A percentile compares a stretch with the other conserved stretches of the same genome.
These are phyloP conservation scores for Bertia moriformis DNA, from an alignment of 2,329 filamentous ascomycete species.

Conservation along the genomic window DNA sequence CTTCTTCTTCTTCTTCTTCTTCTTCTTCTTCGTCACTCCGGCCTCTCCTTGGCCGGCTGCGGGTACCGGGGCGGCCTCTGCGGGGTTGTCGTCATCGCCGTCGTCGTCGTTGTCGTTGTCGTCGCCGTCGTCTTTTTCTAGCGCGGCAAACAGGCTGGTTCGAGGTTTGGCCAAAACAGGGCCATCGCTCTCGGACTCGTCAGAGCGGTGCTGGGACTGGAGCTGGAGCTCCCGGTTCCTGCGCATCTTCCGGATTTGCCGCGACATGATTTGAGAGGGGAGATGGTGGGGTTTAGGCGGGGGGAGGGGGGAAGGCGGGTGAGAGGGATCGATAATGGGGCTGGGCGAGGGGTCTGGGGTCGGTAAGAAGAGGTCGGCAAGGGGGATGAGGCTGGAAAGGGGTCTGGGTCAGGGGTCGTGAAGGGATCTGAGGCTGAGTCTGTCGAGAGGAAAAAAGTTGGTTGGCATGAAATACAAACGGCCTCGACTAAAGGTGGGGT, in stretches of 20 bases:
- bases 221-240: constrained; percentile 29
- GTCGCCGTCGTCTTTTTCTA: constrained; percentile 27
- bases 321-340: no score
- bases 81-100: constrained; percentile 10
- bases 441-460: no score
- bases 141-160: constrained; percentile 33
- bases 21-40: constrained; percentile 18
- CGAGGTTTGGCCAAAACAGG: constrained; percentile 20
- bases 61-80: constrained; percentile 5
- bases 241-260: constrained; percentile 35
- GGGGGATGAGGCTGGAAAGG: no score
- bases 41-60: constrained; percentile 8
- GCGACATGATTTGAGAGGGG: constrained; percentile 31
- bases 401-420: no score
- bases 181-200: constrained; percentile 8
- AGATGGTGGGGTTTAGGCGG: no score
- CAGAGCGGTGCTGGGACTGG: background rate
- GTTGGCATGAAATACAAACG: no score
- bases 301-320: no score
- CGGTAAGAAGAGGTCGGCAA: no score
- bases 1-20: constrained; percentile 17
- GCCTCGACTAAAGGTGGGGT: no score
- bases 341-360: no score
- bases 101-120: constrained; percentile 20
- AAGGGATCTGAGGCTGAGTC: no score